phyloP scores from a whole-genome alignment of 495 filamentous ascomycete species.

The Neohortaea acidophila region DNA sequence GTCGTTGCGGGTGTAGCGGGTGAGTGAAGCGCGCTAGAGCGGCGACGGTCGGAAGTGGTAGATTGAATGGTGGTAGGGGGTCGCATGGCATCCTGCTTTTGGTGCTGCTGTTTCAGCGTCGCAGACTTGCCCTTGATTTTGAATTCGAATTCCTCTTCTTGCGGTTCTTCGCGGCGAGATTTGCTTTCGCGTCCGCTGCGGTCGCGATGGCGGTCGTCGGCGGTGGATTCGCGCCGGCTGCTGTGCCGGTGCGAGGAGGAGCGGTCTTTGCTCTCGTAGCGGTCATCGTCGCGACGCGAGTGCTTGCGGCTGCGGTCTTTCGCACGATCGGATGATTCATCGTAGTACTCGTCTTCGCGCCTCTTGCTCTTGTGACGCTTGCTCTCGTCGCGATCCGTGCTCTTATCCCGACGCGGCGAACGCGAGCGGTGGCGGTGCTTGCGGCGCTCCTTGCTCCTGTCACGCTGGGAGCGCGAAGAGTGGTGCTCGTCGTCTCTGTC shows the following conservation, averaged over 20 bases:
- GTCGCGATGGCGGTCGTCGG: constrained; percentile 29
- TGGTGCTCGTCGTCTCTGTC: constrained; percentile 33
- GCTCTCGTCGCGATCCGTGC: constrained; percentile 8
- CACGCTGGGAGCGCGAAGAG: constrained; percentile 30
- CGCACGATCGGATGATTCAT: constrained; percentile 7
- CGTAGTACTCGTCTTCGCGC: constrained; percentile 3
- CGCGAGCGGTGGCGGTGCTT: constrained; percentile 31
- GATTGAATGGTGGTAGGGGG: constrained; percentile 17
- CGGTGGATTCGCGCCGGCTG: too few species aligned
- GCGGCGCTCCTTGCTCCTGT: constrained; percentile 35
- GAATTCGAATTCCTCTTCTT: constrained; percentile 22
- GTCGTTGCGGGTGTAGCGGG: constrained; percentile 6
- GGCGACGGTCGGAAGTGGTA: constrained; percentile 7
- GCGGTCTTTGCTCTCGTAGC: constrained; percentile 25
- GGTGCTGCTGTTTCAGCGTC: constrained; percentile 13
- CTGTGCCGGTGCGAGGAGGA: too few species aligned
- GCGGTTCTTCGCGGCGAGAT: constrained; percentile 6
- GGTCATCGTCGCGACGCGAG: constrained; percentile 27
- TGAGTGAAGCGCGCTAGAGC: constrained; percentile 2
- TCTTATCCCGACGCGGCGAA: constrained; percentile 18
- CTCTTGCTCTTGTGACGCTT: constrained; percentile 16
- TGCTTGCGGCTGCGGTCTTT: constrained; percentile 4
- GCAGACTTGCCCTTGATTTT: constrained; percentile 25
- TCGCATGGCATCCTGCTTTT: constrained; percentile 3
- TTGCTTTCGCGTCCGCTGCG: constrained; percentile 22